Conservation (phyloP, 306 rosid species). For the Glycine latifolia region DNA sequence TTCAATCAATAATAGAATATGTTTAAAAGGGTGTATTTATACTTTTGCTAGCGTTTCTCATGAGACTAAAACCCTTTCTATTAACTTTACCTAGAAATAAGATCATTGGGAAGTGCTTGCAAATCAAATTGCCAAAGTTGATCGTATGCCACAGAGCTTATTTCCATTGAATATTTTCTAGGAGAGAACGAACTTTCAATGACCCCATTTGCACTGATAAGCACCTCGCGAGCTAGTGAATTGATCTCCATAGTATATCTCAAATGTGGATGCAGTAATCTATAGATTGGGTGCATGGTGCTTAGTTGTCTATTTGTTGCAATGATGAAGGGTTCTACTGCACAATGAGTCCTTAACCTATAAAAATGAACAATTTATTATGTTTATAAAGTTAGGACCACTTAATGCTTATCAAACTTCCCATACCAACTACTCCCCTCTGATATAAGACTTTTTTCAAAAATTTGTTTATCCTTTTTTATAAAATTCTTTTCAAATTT, state of each 20-base stretch:
- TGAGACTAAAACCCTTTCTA: neutral
- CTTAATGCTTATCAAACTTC: neutral
- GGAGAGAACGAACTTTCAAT: constrained; percentile 41
- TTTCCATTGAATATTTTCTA: constrained; percentile 42
- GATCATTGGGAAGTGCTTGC: constrained; percentile 50
- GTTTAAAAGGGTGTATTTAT: no score
- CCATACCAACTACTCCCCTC: neutral
- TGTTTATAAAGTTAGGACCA: neutral
- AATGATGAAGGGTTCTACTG: constrained; percentile 45
- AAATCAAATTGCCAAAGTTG: constrained; percentile 46
- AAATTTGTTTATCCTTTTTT: no score
- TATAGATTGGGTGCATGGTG: constrained; percentile 44
- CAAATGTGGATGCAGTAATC: constrained; percentile 41
- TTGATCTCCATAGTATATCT: constrained; percentile 49
- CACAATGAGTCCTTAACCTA: constrained; percentile 50
- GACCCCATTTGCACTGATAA: constrained; percentile 46
- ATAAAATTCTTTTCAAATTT: no score
- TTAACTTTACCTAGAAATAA: neutral
- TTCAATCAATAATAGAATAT: no score
- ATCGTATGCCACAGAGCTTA: constrained; percentile 44
- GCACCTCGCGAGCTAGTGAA: constrained; percentile 41
- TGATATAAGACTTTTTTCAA: no score
- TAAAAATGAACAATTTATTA: neutral
- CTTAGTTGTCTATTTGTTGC: constrained; percentile 50
- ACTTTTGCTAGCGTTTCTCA: neutral